These are phyloP conservation scores for Helotiales sp. DNA, from an alignment of 2,329 filamentous ascomycete genomes.

Conservation along the genomic window DNA sequence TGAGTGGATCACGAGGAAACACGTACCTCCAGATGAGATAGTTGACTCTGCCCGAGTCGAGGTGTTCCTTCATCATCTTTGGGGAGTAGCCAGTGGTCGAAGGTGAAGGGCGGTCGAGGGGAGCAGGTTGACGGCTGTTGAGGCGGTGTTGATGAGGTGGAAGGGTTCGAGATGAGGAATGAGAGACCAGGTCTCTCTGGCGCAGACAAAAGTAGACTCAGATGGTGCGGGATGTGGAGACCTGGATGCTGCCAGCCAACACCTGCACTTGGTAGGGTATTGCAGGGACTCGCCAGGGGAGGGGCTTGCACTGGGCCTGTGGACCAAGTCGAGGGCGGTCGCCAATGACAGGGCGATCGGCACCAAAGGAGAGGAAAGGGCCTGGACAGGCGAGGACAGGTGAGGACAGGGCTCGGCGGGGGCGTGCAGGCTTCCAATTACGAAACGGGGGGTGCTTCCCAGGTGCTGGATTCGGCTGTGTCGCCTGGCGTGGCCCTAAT, in stretches of 20 bases:
- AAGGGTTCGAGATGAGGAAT: slow-evolving; percentile 23
- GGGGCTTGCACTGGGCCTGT: slow-evolving; percentile 4
- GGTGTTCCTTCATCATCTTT: slow-evolving; percentile 38
- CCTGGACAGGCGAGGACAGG: slow-evolving; percentile 1
- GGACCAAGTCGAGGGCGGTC: slow-evolving; percentile 6
- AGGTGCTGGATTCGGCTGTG: slow-evolving; percentile 12
- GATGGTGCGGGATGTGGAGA: slow-evolving; percentile 27
- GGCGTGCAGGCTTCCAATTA: slow-evolving; percentile 13
- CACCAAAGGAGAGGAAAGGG: slow-evolving; percentile 12
- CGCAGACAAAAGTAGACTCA: slow-evolving; percentile 20
- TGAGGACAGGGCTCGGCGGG: slow-evolving; percentile 5
- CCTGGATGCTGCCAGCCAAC: slow-evolving; percentile 11
- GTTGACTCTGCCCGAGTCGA: slow-evolving; percentile 68
- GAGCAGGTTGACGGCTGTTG: neutral
- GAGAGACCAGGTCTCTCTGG: slow-evolving; percentile 22
- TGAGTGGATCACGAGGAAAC: slow-evolving; percentile 33
- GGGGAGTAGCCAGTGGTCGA: slow-evolving; percentile 11
- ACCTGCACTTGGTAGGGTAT: slow-evolving; percentile 1
- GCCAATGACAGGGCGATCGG: slow-evolving; percentile 25
- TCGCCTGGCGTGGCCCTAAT: slow-evolving; percentile 18
- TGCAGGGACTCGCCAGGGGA: neutral
- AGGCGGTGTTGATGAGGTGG: slow-evolving; percentile 6
- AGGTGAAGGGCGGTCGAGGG: neutral
- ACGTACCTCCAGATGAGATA: slow-evolving; percentile 71
- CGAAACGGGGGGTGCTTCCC: slow-evolving; percentile 12